A percentile compares a stretch with the other conserved stretches of the same genome.
Evolutionary conservation across 1,284 basidiomycete genomes (phyloP).

Genomic region (Heterobasidion annosum): DNA sequence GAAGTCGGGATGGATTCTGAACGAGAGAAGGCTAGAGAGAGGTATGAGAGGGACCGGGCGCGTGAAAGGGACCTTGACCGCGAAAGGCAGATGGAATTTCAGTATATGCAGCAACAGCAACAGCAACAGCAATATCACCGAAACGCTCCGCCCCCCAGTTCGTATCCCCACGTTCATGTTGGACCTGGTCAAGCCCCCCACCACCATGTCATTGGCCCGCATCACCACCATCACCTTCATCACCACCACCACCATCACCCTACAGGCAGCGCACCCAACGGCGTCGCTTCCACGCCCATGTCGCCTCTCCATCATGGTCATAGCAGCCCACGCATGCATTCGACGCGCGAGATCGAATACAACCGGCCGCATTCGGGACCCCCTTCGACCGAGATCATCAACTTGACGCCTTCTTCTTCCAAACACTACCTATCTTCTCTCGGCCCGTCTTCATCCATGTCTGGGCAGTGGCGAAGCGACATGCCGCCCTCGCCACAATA

Average conservation of each 20-base stretch:
- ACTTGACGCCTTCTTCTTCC: slow-evolving; percentile 26
- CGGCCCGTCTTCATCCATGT: background rate
- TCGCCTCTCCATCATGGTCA: slow-evolving; percentile 9
- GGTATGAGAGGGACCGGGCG: slow-evolving; percentile 16
- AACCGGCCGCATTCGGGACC: slow-evolving; percentile 20
- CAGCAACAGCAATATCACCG: slow-evolving; percentile 15
- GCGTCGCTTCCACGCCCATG: slow-evolving; percentile 14
- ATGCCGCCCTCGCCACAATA: slow-evolving; percentile 9
- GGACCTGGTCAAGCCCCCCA: slow-evolving; percentile 22
- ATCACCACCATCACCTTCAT: slow-evolving; percentile 28
- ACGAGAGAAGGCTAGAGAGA: background rate
- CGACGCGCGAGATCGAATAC: slow-evolving; percentile 18
- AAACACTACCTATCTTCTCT: slow-evolving; percentile 1
- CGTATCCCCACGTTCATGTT: slow-evolving; percentile 11
- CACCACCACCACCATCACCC: slow-evolving; percentile 12
- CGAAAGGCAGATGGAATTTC: slow-evolving; percentile 13
- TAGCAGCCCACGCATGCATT: slow-evolving; percentile 9
- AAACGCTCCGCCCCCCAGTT: slow-evolving; percentile 10
- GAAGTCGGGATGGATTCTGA: slow-evolving; percentile 6
- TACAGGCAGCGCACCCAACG: slow-evolving; percentile 5
- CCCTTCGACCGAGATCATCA: slow-evolving; percentile 40
- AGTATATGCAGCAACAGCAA: slow-evolving; percentile 10
- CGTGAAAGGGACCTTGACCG: slow-evolving; percentile 10
- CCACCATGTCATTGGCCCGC: slow-evolving; percentile 34
- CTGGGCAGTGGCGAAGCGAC: slow-evolving; percentile 9